Conservation (phyloP, 192 early-diverging fungal species). For the Backusella macrospora region DNA sequence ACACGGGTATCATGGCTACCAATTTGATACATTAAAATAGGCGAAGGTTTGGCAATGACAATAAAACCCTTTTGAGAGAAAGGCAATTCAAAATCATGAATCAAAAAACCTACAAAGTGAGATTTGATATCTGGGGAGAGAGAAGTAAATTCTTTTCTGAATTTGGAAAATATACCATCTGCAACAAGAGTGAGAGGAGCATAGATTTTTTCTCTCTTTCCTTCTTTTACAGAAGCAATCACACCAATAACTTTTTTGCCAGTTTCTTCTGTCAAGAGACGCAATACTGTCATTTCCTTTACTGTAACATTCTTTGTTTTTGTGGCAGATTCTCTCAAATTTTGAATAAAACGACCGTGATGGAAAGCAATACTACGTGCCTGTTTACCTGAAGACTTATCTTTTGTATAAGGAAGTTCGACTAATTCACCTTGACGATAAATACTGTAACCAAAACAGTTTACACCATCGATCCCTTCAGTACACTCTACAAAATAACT, state of each 20-base stretch:
- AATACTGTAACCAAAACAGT: constrained; percentile 87
- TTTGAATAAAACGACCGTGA: constrained; percentile 91
- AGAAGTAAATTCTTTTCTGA: constrained; percentile 73
- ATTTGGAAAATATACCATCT: constrained; percentile 95
- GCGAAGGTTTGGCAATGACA: constrained; percentile 79
- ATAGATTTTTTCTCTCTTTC: constrained; percentile 39
- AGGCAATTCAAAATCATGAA: constrained; percentile 76
- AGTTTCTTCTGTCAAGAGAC: constrained; percentile 34
- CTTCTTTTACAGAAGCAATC: constrained; percentile 20
- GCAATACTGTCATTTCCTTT: constrained; percentile 74
- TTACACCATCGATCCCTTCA: constrained; percentile 84
- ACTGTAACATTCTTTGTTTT: constrained; percentile 61
- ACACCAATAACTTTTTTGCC: constrained; percentile 63
- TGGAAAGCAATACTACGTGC: constrained; percentile 84
- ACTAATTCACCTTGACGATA: constrained; percentile 53
- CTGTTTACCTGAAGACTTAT: constrained; percentile 49
- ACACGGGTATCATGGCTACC: constrained; percentile 86
- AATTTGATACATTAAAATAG: constrained; percentile 93
- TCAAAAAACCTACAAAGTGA: constrained; percentile 52
- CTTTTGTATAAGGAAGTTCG: constrained; percentile 71
- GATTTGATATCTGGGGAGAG: constrained; percentile 46
- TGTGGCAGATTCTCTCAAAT: constrained; percentile 70
- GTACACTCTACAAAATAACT: constrained; percentile 59
- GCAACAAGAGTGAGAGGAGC: constrained; percentile 86
- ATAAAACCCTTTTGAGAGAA: constrained; percentile 91